Evolutionary conservation across 495 filamentous ascomycete genomes (phyloP), one percentile per base, ranked within the genome.

Genomic region (Schizothecium vesticola): DNA sequence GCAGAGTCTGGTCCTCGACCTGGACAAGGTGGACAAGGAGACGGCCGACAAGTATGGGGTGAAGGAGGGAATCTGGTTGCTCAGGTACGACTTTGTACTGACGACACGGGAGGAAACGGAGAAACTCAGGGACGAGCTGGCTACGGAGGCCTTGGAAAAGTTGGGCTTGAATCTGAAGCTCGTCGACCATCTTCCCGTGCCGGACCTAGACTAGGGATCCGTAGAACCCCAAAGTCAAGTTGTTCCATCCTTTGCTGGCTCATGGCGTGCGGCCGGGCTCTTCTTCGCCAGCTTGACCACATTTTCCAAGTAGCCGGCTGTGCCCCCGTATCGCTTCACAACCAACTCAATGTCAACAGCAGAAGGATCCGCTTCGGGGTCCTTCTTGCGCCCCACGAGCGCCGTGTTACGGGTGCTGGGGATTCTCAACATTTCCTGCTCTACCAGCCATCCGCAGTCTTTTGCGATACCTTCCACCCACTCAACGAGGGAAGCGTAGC

Each of bases 371-470:
- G 26, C 60, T n/a, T 21, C 68, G 51, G 76, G 78, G 3, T 25
- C n/a, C 31, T 51, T 36, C 56, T 69, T 77, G 67, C 87, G 83
- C 19, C 94, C 94, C 68, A 97, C 69, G 26, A 99, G 79, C 0
- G 86, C 92, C 23, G 88, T 84, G 78, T 98, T 97, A 68, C 96
- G 82, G 56, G 94, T 97, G 76, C 92, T 95, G 11, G 94, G 94
- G 64, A 97, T 96, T 55, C 92, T 82, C 61, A 99, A 74, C 79
- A 91, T 85, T 24, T 94, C 92, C 66, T 83, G 89, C 75, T 97
- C 92, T 7, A 91, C 84, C 3, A 84, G 82, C 83, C 88, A 97
- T 0, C 92, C 93, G 64, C 91, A 82, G 26, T 91, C 87, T 19
- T 73, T 74, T 1, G 91, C 87, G 29, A 99, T 82, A 36, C 79